phyloP scores from a whole-genome alignment of 129 eudicot species.

The Dittrichia graveolens region DNA sequence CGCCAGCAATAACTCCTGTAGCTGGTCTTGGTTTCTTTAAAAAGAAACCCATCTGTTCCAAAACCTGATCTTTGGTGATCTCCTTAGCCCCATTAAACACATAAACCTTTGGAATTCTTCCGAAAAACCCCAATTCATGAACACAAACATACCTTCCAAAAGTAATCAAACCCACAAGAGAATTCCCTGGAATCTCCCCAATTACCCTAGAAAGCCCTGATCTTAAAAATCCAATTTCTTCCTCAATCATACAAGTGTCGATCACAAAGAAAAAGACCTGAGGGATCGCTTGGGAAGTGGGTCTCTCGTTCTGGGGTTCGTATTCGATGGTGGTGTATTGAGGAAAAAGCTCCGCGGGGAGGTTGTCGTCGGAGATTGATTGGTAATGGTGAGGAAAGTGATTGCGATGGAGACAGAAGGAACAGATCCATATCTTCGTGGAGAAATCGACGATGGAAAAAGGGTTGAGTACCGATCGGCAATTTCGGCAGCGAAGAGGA shows the following conservation, averaged over 20 bases:
- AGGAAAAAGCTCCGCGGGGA: conserved; percentile 88
- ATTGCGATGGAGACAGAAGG: conserved; percentile 81
- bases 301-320: conserved; percentile 33
- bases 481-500: conserved; percentile 85
- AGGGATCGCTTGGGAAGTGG: conserved; percentile 12
- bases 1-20: conserved; percentile 81
- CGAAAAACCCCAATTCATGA: conserved; percentile 87
- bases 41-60: conserved; percentile 93
- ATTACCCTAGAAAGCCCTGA: conserved; percentile 63
- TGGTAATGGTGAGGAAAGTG: conserved; percentile 83
- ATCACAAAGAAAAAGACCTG: conserved; percentile 73
- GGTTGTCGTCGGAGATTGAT: conserved; percentile 67
- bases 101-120: conserved; percentile 67
- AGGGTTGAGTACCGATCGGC: conserved; percentile 92
- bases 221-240: conserved; percentile 75
- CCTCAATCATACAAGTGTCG: conserved; percentile 87
- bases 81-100: conserved; percentile 91
- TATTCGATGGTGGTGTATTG: conserved; percentile 85
- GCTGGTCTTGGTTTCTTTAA: conserved; percentile 70
- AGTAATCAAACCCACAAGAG: conserved; percentile 84
- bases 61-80: conserved; percentile 75
- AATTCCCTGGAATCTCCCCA: conserved; percentile 66
- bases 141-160: conserved; percentile 89
- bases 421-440: conserved; percentile 90
- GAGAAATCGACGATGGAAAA: conserved; percentile 89